Base-by-base conservation (phyloP, 1,139 yeast genomes). In the Suhomyces atakaporum region DNA sequence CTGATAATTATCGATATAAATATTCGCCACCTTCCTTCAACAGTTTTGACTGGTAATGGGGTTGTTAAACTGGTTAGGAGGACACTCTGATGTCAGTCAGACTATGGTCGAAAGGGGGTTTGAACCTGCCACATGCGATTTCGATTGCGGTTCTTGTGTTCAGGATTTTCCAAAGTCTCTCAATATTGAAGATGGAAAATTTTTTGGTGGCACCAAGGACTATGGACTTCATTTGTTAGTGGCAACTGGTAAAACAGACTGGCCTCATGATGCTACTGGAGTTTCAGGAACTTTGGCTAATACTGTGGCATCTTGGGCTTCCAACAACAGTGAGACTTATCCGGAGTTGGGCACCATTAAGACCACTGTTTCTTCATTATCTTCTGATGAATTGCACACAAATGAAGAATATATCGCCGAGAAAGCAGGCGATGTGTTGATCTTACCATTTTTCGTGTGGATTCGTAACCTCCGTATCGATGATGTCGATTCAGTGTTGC, bases 381-480 rank as follows among this genome's bases (percentile, higher is more conserved):
- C 76, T 4, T 51, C 69, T 3, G 54, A 51, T 4, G 67, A 68
- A 29, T 49, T 54, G 23, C 64, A 70, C 11, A 45, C 63, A 46
- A 70, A 70, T 47, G 62, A 63, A 14, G 76, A 63, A 11, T 75
- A 66, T 47, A 56, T 60, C 47, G 54, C 52, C 25, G 75, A 67
- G 30, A 57, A 56, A 25, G 63, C 66, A 34, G 81, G 80, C 19
- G 86, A 81, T 53, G 59, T 88, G 2, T 60, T 88, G 33, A 57
- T 89, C 6, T 60, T 89, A 46, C 97, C 97, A 0, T 82, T 77
- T 55, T 89, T 88, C 52, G 70, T 86, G n/a, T 78, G 86, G 82
- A 61, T 88, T 5, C 69, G 66, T 30, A 75, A 77, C 22, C 63
- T 86, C 6, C 62, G 72, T 1, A 51, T 69, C 1, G 62, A 56